Conservation (phyloP, 352 stramenopile genomes). For the Phytophthora uliginosa region DNA sequence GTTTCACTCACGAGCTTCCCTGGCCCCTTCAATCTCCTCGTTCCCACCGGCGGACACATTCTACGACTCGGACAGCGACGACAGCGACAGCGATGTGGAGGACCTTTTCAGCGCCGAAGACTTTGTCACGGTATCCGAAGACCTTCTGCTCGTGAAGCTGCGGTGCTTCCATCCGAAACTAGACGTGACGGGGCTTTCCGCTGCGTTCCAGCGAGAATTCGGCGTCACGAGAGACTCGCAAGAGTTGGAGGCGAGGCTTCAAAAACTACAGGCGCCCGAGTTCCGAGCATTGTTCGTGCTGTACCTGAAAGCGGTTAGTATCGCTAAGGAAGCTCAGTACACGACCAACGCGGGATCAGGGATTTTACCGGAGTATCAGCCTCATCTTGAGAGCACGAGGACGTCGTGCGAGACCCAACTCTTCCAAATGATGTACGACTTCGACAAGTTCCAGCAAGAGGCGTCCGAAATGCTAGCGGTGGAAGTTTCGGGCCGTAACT, state of each 20-base stretch:
- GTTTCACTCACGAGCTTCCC: slow-evolving; percentile 16
- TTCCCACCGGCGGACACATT: slow-evolving; percentile 44
- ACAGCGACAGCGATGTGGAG: slow-evolving; percentile 38
- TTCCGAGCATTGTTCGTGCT: slow-evolving; percentile 56
- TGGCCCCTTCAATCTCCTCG: slow-evolving; percentile 37
- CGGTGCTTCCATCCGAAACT: slow-evolving; percentile 69
- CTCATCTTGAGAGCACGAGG: slow-evolving; percentile 55
- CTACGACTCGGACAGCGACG: slow-evolving; percentile 38
- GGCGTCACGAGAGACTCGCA: slow-evolving; percentile 32
- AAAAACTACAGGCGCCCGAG: slow-evolving; percentile 47
- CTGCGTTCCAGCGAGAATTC: slow-evolving; percentile 62
- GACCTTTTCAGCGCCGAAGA: slow-evolving; percentile 54
- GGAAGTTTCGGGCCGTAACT: slow-evolving; percentile 67
- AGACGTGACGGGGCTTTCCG: slow-evolving; percentile 41
- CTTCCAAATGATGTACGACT: slow-evolving; percentile 75
- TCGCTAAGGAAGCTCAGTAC: slow-evolving; percentile 50
- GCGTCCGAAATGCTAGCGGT: slow-evolving; percentile 55
- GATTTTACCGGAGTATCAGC: slow-evolving; percentile 58
- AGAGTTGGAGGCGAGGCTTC: slow-evolving; percentile 56
- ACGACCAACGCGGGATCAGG: slow-evolving; percentile 35
- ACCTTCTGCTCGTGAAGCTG: slow-evolving; percentile 70
- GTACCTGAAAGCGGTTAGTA: slow-evolving; percentile 55
- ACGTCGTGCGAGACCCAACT: slow-evolving; percentile 69
- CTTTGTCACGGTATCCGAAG: slow-evolving; percentile 59
- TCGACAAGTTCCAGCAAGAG: slow-evolving; percentile 63